A percentile compares a stretch with the other conserved stretches of the same genome.
phyloP scores from a whole-genome alignment of 73 alveolate genomes.

The Paraurostyla sp. region DNA sequence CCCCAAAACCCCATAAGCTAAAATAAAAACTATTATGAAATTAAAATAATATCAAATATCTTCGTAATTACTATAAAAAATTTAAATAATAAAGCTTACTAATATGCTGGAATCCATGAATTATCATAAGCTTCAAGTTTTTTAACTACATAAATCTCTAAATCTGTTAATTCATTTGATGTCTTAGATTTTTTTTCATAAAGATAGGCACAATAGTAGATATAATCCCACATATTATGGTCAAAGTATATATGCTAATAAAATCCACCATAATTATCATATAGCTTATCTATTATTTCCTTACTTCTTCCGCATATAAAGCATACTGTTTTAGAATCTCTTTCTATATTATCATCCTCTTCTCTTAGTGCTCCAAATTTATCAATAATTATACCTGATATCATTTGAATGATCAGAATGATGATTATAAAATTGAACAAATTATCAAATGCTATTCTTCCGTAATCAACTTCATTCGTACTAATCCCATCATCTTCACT shows the following conservation, averaged over 20 bases:
- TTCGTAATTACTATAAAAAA: background rate
- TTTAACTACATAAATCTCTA: background rate
- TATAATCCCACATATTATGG: slow-evolving; percentile 88
- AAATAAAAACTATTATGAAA: no score
- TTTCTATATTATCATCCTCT: slow-evolving; percentile 55
- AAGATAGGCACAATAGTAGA: slow-evolving; percentile 82
- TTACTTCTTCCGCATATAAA: slow-evolving; percentile 83
- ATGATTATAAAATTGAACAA: slow-evolving; percentile 71
- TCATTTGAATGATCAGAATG: slow-evolving; percentile 77
- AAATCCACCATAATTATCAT: slow-evolving; percentile 70
- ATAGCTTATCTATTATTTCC: slow-evolving; percentile 65
- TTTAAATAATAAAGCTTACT: background rate
- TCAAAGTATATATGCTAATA: slow-evolving; percentile 72
- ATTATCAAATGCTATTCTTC: slow-evolving; percentile 81
- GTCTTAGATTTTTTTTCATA: slow-evolving; percentile 45
- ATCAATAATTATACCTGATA: slow-evolving; percentile 90
- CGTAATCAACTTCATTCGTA: background rate
- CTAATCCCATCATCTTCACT: background rate
- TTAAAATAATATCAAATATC: no score
- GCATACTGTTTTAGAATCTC: slow-evolving; percentile 78
- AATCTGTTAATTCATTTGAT: slow-evolving; percentile 10
- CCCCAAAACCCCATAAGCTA: no score
- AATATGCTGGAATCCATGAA: slow-evolving; percentile 41
- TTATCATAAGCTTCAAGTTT: slow-evolving; percentile 28
- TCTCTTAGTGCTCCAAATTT: slow-evolving; percentile 86